Base-by-base conservation (phyloP, 768 basidiomycete species). In the Calocybe cyanea region DNA sequence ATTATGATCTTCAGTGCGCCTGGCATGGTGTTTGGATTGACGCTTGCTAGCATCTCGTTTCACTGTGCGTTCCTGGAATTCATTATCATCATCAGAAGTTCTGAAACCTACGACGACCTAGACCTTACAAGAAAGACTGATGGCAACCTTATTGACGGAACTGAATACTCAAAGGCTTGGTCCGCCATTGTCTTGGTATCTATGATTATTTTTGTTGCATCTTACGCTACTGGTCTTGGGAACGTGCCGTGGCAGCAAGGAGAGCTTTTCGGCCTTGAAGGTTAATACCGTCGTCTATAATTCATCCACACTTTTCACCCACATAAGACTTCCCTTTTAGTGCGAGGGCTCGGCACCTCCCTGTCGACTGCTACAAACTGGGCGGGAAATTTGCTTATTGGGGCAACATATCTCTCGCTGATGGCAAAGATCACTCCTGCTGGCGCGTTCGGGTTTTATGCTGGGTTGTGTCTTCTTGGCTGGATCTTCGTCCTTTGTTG, bases 231-330 rank as follows among this genome's bases (percentile, higher is more conserved):
- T 2, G 84, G 87, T 3, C 65, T 89, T 13, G 87, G 87, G 0
- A 87, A 87, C 55, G 80, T 89, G 2, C 89, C 89, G 0, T 91
- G 89, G 89, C 87, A 89, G 56, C 89, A 90, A 61, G 87, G 87
- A 35, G 89, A 91, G 59, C 72, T 92, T 9, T 92, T 92, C 65
- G 71, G 75, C 15, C 75, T 91, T 31, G 85, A 89, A 71, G 80
- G 81, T 78, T 33, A 21, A 64, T 59, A 87, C 88, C 60, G 75
- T 75, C 24, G 71, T 85, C 41, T 86, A 20, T 32, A 25, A 8
- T 28, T 6, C 25, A 28, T 28, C 25, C 11, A 28, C 25, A 21
- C 24, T 35, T 24, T 9, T 17, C 37, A 1, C 15, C 4, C 23
- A 5, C 8, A 37, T 25, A 13, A n/a, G 14, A 11, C 8, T 3